These are phyloP conservation scores for Russula vinacea DNA, from an alignment of 768 basidiomycete genomes.

Conservation along the genomic window DNA sequence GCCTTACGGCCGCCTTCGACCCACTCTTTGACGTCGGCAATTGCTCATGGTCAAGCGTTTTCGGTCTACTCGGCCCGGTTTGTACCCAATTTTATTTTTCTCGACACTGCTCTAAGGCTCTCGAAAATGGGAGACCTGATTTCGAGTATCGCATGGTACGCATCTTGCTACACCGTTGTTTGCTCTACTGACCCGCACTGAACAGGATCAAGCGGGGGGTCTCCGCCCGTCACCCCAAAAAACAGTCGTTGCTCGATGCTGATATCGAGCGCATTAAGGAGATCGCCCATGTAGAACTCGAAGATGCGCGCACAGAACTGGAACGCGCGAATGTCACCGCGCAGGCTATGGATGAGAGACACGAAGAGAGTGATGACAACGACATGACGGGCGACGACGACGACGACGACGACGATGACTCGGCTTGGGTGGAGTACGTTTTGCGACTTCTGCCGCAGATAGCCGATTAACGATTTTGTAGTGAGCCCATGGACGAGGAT, in stretches of 20 bases:
- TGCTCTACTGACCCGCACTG: conserved; percentile 14
- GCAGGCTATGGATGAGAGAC: conserved; percentile 63
- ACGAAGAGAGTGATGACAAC: conserved; percentile 63
- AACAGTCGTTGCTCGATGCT: conserved; percentile 86
- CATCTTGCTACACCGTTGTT: background rate
- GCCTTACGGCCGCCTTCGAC: too few species aligned
- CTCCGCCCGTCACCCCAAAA: conserved; percentile 68
- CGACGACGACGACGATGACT: conserved; percentile 46
- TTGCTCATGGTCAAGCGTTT: too few species aligned
- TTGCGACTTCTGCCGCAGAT: conserved; percentile 20
- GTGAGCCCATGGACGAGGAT: conserved; percentile 59
- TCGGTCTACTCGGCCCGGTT: background rate
- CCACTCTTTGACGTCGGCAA: too few species aligned
- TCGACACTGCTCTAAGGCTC: background rate
- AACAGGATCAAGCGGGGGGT: conserved; percentile 77
- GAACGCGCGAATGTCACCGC: conserved; percentile 77
- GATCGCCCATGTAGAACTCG: conserved; percentile 82
- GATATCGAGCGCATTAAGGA: conserved; percentile 89
- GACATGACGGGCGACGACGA: conserved; percentile 49
- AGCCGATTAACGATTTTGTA: conserved; percentile 39
- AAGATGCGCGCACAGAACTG: conserved; percentile 84
- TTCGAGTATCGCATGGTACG: conserved; percentile 20
- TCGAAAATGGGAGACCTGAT: conserved; percentile 24
- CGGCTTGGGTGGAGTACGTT: conserved; percentile 88
- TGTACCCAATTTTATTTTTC: background rate